These are phyloP conservation scores for Cercospora zeae-maydis DNA, from an alignment of 2,329 filamentous ascomycete genomes.

Conservation along the genomic window DNA sequence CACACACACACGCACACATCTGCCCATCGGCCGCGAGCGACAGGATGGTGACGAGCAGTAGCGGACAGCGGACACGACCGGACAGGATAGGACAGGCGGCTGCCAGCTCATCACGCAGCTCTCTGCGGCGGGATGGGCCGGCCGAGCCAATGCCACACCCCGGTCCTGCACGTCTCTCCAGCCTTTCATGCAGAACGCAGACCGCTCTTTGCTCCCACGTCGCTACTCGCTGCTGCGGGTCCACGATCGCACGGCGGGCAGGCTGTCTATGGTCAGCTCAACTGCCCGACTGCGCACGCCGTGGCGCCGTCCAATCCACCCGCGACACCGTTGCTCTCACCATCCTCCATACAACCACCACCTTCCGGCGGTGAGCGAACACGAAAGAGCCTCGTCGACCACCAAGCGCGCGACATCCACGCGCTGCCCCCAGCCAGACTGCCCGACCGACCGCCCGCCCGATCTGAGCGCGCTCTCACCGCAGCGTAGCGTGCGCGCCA, in stretches of 20 bases:
- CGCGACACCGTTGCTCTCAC: constrained; percentile 13
- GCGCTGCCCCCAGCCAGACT: constrained; percentile 55
- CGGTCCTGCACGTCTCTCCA: neutral
- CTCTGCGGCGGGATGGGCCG: neutral
- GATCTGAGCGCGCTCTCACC: neutral
- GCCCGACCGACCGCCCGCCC: neutral
- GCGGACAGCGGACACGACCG: neutral
- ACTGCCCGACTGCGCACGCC: neutral
- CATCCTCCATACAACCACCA: constrained; percentile 5
- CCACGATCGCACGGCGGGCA: constrained; percentile 1
- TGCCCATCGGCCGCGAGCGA: neutral
- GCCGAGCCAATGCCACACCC: neutral
- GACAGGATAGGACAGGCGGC: neutral
- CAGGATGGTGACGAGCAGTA: constrained; percentile 14
- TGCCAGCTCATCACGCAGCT: neutral
- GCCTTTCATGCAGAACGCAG: constrained; percentile 3
- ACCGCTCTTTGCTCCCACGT: constrained; percentile 6
- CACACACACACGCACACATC: too few relatives aligned
- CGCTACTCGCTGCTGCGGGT: constrained; percentile 1
- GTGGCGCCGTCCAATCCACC: constrained; percentile 10
- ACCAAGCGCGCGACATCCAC: constrained; percentile 11
- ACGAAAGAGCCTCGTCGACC: neutral
- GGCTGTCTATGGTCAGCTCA: neutral
- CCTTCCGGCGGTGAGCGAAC: constrained; percentile 9
- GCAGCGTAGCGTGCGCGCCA: neutral